phyloP scores from a whole-genome alignment of 805 yeast species.

The Pichia exigua region DNA sequence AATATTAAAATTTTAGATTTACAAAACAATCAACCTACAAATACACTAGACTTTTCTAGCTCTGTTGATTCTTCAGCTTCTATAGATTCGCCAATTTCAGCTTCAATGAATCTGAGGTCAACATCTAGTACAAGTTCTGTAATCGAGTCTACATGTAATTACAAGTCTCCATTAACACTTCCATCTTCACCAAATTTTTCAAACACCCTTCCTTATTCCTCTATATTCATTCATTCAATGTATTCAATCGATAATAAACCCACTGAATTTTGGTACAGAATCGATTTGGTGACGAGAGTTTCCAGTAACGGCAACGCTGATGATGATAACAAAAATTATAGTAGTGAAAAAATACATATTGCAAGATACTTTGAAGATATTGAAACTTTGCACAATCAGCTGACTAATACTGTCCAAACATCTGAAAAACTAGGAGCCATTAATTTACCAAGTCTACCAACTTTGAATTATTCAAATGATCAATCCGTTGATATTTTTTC shows the following conservation, averaged over 20 bases:
- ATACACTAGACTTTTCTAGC: neutral
- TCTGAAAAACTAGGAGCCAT: neutral
- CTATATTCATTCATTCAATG: slow-evolving; percentile 24
- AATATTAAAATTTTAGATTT: slow-evolving; percentile 22
- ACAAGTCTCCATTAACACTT: neutral
- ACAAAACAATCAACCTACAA: neutral
- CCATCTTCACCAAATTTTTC: neutral
- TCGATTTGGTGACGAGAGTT: slow-evolving; percentile 27
- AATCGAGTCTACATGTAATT: neutral
- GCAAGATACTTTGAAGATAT: slow-evolving; percentile 47
- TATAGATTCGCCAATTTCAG: neutral
- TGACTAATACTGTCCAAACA: slow-evolving; percentile 10
- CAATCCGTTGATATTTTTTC: neutral
- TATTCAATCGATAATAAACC: neutral
- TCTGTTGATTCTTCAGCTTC: neutral
- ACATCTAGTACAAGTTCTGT: neutral
- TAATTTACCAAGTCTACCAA: neutral
- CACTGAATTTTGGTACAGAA: slow-evolving; percentile 40
- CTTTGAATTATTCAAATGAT: neutral
- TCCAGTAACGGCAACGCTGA: neutral
- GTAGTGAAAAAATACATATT: slow-evolving; percentile 30
- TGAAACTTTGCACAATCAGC: neutral
- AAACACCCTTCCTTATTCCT: neutral
- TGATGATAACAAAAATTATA: neutral
- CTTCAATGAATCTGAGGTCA: neutral